A percentile compares a stretch with the other conserved stretches of the same genome.
phyloP scores from a whole-genome alignment of 2,329 filamentous ascomycete genomes.

The Beauveria sp. region DNA sequence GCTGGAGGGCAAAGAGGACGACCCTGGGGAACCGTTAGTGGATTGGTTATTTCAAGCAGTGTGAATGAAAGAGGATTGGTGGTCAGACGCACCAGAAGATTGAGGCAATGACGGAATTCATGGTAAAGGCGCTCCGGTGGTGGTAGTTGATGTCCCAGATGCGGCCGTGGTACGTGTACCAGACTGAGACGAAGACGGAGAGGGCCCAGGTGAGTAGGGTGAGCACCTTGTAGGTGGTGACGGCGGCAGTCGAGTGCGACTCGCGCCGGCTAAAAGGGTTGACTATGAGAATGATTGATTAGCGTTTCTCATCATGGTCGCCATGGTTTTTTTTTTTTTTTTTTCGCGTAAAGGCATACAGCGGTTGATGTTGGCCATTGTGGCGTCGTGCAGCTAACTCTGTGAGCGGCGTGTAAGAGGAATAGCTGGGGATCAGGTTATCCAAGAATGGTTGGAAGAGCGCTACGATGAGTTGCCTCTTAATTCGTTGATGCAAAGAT shows the following conservation, averaged over 20 bases:
- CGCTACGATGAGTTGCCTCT: neutral
- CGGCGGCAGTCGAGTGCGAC: slow-evolving; percentile 49
- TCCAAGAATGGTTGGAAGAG: neutral
- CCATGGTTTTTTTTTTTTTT: neutral
- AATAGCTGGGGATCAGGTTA: neutral
- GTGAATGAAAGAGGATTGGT: too few relatives aligned
- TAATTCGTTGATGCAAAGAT: neutral
- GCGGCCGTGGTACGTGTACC: slow-evolving; percentile 61
- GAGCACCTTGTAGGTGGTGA: slow-evolving; percentile 69
- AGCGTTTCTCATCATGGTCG: neutral
- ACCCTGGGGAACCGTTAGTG: slow-evolving; percentile 40
- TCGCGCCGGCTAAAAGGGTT: slow-evolving; percentile 73
- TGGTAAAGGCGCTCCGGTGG: slow-evolving; percentile 64
- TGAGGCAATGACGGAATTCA: slow-evolving; percentile 55
- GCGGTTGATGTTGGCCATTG: slow-evolving; percentile 23
- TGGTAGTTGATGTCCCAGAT: slow-evolving; percentile 69
- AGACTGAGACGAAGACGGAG: slow-evolving; percentile 62
- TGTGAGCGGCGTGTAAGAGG: neutral
- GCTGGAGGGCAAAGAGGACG: slow-evolving; percentile 65
- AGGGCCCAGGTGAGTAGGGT: slow-evolving; percentile 69
- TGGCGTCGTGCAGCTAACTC: slow-evolving; percentile 4
- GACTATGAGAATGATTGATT: slow-evolving; percentile 34
- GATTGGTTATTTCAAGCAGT: too few relatives aligned
- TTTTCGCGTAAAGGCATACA: slow-evolving; percentile 17
- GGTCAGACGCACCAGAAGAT: slow-evolving; percentile 62